Percentiles rank a stretch among this genome's conserved stretches.
phyloP scores from a whole-genome alignment of 176 grass and related monocot genomes.

The Otatea glauca region DNA sequence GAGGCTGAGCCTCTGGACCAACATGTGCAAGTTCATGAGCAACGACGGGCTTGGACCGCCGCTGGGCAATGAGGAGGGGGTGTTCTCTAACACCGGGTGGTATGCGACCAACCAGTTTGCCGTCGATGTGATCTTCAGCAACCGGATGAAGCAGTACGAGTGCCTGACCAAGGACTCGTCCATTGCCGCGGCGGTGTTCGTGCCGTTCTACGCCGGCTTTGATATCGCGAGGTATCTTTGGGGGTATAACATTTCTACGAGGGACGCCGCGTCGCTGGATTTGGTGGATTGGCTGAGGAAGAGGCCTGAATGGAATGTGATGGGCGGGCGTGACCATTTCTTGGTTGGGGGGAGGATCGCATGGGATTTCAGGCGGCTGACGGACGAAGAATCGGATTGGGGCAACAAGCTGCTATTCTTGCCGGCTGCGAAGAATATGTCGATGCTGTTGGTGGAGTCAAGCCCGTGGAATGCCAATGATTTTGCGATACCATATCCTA shows the following conservation, averaged over 20 bases:
- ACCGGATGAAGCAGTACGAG: conserved; percentile 97
- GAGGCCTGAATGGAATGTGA: conserved; percentile 85
- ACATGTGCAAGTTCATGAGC: conserved; percentile 98
- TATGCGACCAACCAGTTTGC: conserved; percentile 91
- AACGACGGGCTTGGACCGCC: conserved; percentile 88
- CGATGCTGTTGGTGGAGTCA: conserved; percentile 94
- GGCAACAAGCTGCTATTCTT: conserved; percentile 90
- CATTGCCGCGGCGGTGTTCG: conserved; percentile 82
- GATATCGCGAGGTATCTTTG: conserved; percentile 88
- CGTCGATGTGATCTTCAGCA: conserved; percentile 91
- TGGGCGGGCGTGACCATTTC: conserved; percentile 95
- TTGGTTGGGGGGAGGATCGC: conserved; percentile 89
- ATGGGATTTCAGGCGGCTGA: conserved; percentile 93
- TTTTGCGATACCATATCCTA: conserved; percentile 88
- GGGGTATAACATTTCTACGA: conserved; percentile 76
- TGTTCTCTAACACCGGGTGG: conserved; percentile 92
- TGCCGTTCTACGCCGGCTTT: conserved; percentile 94
- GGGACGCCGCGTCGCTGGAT: conserved; percentile 85
- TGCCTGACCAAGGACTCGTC: conserved; percentile 90
- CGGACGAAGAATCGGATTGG: conserved; percentile 76
- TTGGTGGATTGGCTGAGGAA: conserved; percentile 84
- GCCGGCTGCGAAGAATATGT: conserved; percentile 91
- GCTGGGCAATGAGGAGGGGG: conserved; percentile 67
- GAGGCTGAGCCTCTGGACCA: conserved; percentile 79
- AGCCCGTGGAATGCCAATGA: conserved; percentile 97